A percentile compares a stretch with the other conserved stretches of the same genome.
phyloP scores from a whole-genome alignment of 2,329 filamentous ascomycete species.

The Cladosporium sp. region DNA sequence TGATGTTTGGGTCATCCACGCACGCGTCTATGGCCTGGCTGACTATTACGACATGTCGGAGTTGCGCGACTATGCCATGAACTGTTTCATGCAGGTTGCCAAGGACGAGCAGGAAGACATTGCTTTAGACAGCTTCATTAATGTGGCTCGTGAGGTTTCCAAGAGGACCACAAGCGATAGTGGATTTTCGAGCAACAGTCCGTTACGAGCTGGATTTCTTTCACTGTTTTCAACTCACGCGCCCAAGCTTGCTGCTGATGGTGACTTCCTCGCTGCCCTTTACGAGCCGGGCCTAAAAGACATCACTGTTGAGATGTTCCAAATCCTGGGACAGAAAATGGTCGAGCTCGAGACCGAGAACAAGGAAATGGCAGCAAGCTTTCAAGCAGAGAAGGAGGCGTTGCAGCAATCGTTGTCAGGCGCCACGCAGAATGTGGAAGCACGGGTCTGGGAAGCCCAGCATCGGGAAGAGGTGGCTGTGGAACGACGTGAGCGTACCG shows the following conservation, averaged over 20 bases:
- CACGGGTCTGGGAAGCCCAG: neutral
- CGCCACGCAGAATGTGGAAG: no score
- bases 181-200: neutral
- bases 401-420: neutral
- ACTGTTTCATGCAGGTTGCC: conserved; percentile 3
- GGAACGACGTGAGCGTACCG: neutral
- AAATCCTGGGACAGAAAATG: neutral
- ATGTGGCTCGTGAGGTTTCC: conserved; percentile 15
- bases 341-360: neutral
- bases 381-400: neutral
- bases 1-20: conserved; percentile 13
- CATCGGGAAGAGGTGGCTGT: neutral
- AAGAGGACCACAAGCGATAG: neutral
- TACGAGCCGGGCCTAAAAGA: neutral
- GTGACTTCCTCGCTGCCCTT: conserved; percentile 7
- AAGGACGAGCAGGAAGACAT: neutral
- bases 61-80: conserved; percentile 11
- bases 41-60: conserved; percentile 18
- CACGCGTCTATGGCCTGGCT: conserved; percentile 15
- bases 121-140: conserved; percentile 12
- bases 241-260: neutral
- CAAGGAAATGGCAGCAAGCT: neutral
- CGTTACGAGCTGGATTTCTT: neutral
- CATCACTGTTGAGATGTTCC: neutral
- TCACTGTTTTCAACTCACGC: conserved; percentile 28